A percentile compares a stretch with the other conserved stretches of the same genome.
Evolutionary conservation across 2,329 filamentous ascomycete species (phyloP).

Genomic region (Trichoderma koningii): DNA sequence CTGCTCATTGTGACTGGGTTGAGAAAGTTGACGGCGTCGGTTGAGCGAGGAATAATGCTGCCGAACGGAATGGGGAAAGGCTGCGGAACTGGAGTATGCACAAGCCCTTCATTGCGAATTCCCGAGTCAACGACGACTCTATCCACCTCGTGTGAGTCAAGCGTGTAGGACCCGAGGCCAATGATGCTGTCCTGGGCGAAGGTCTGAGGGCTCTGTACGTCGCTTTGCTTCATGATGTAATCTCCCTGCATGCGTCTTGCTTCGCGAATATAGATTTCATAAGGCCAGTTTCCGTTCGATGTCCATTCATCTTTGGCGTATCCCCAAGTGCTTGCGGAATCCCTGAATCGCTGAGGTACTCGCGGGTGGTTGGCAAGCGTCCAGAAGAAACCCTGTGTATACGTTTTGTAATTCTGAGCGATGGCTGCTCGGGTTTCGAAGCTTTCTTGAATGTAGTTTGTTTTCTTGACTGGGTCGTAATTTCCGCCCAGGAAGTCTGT

Average conservation of each 20-base stretch:
- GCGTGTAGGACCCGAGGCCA: conserved; percentile 32
- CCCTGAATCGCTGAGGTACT: conserved; percentile 20
- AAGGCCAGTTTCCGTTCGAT: conserved; percentile 34
- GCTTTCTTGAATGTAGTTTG: conserved; percentile 24
- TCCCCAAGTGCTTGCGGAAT: conserved; percentile 28
- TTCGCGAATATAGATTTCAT: conserved; percentile 37
- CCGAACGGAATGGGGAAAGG: conserved; percentile 24
- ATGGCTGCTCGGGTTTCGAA: conserved; percentile 27
- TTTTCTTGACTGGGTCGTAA: conserved; percentile 26
- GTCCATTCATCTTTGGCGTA: conserved; percentile 36
- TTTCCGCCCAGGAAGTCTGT: conserved; percentile 34
- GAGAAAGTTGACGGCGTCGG: conserved; percentile 26
- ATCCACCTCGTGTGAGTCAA: conserved; percentile 34
- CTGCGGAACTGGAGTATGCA: conserved; percentile 23
- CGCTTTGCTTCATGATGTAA: conserved; percentile 34
- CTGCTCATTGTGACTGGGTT: conserved; percentile 27
- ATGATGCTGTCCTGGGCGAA: conserved; percentile 30
- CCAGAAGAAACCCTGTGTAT: conserved; percentile 30
- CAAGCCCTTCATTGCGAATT: conserved; percentile 33
- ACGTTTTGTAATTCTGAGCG: conserved; percentile 26
- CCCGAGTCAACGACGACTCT: conserved; percentile 31
- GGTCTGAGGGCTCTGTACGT: conserved; percentile 26
- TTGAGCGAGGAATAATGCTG: conserved; percentile 21
- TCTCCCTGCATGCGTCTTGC: conserved; percentile 34
- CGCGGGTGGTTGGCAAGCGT: conserved; percentile 30